Evolutionary conservation across 139 green algal genomes (phyloP), one percentile per base, ranked within the genome.

Genomic region (Chlamydomonas sp.): DNA sequence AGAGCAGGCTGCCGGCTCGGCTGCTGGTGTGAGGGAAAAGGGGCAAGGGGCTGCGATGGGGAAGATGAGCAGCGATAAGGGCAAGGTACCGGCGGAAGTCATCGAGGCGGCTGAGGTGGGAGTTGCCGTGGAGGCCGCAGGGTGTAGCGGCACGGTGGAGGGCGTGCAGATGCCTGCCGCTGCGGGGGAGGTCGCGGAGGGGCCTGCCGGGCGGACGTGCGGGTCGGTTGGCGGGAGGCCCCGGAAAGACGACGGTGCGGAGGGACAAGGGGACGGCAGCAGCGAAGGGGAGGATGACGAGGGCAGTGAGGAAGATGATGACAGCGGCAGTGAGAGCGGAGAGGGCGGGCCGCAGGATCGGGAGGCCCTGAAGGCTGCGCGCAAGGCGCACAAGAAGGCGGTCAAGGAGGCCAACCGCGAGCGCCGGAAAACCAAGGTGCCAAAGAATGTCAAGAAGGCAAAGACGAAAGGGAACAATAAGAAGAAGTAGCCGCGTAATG

Each of bases 401-500:
- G 94, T 98, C 0, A 99, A 99, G 90, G 98, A 96, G 81, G 94
- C 94, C 1, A 97, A 97, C 80, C 85, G 94, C 0, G 98, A 99
- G 89, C 93, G 94, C 84, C 92, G 98, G 3, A 98, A 99, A 87
- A 91, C 64, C 16, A 99, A 99, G 89, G 89, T 96, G 57, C 96
- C 96, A 10, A 99, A 99, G 90, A 93, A 99, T 31, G 89, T 97
- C 17, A 99, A 99, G 89, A 99, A 99, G 91, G 91, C 91, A 17
- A 90, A 93, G 2, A 91, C 91, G 10, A 93, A 93, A 49, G 78
- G 82, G 4, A 93, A 95, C 62, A 93, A 95, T 68, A 96, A 82
- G 79, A 75, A 90, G 60, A 62, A 80, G 78, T 71, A 81, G 77
- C 31, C 31, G 31, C 31, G 31, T 49, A 49, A 49, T 49, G 31